These are phyloP conservation scores for Beauveria sp. DNA, from an alignment of 2,329 filamentous ascomycete genomes.

Conservation along the genomic window DNA sequence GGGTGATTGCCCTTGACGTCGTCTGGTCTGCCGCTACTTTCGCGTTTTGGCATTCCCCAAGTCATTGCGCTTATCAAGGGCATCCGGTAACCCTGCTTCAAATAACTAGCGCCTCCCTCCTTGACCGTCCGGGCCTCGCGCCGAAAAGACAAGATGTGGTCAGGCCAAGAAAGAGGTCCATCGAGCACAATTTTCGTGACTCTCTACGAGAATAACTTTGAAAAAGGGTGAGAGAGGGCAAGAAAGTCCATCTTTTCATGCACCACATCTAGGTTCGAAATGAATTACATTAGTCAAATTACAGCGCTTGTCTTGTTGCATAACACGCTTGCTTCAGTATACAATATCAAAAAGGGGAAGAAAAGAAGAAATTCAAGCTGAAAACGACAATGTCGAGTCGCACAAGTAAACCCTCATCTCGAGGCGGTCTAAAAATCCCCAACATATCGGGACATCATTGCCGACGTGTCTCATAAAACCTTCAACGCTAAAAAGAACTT, in stretches of 20 bases:
- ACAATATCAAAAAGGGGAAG: neutral
- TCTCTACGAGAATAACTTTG: neutral
- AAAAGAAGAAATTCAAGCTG: neutral
- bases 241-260: neutral
- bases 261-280: neutral
- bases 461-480: neutral
- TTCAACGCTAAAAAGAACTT: neutral
- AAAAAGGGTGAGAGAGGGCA: neutral
- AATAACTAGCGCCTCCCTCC: constrained; percentile 41
- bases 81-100: constrained; percentile 33
- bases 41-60: constrained; percentile 24
- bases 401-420: neutral
- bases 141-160: constrained; percentile 31
- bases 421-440: neutral
- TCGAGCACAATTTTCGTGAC: neutral
- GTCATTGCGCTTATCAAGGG: constrained; percentile 48
- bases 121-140: constrained; percentile 64
- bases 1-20: constrained; percentile 20
- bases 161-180: neutral
- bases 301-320: neutral
- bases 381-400: neutral
- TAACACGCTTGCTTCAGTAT: neutral
- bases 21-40: constrained; percentile 30
- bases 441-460: neutral
- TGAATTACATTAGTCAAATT: neutral